Evolutionary conservation across 2,329 filamentous ascomycete species (phyloP).

Genomic region (Septoria linicola): DNA sequence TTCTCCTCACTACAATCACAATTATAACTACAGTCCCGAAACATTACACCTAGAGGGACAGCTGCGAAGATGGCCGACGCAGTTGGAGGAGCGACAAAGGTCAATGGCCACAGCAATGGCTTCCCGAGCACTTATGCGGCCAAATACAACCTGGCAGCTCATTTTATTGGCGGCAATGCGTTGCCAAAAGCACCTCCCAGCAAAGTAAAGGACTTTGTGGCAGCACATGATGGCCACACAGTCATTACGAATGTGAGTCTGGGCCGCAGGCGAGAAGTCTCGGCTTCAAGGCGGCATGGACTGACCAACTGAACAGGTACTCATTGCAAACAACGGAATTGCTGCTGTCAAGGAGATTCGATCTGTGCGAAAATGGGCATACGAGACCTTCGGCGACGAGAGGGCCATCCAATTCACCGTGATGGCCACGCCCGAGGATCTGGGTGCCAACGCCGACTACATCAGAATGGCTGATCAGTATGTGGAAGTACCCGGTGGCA

Average conservation of each 20-base stretch:
- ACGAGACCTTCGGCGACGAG: slow-evolving; percentile 99
- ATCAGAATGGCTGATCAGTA: slow-evolving; percentile 99
- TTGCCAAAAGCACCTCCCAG: slow-evolving; percentile 77
- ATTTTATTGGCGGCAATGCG: slow-evolving; percentile 96
- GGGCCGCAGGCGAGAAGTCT: background rate
- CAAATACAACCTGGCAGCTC: slow-evolving; percentile 78
- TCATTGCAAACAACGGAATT: slow-evolving; percentile 99
- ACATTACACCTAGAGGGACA: slow-evolving; percentile 32
- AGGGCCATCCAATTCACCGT: slow-evolving; percentile 98
- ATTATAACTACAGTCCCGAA: background rate
- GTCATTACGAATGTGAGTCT: slow-evolving; percentile 91
- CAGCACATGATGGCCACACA: slow-evolving; percentile 85
- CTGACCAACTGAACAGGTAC: slow-evolving; percentile 60
- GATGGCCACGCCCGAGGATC: slow-evolving; percentile 98
- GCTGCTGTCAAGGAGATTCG: slow-evolving; percentile 99
- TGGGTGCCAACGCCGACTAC: slow-evolving; percentile 97
- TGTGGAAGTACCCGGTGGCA: slow-evolving; percentile 96
- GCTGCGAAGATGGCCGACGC: slow-evolving; percentile 40
- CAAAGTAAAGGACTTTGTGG: slow-evolving; percentile 95
- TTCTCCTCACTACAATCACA: background rate
- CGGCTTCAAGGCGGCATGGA: slow-evolving; percentile 14
- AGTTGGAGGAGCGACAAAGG: slow-evolving; percentile 42
- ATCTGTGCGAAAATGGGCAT: slow-evolving; percentile 99
- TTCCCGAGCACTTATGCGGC: slow-evolving; percentile 67
- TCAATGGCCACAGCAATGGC: slow-evolving; percentile 50